Conservation (phyloP, 257 asterid genomes). For the Gentiana dahurica region DNA sequence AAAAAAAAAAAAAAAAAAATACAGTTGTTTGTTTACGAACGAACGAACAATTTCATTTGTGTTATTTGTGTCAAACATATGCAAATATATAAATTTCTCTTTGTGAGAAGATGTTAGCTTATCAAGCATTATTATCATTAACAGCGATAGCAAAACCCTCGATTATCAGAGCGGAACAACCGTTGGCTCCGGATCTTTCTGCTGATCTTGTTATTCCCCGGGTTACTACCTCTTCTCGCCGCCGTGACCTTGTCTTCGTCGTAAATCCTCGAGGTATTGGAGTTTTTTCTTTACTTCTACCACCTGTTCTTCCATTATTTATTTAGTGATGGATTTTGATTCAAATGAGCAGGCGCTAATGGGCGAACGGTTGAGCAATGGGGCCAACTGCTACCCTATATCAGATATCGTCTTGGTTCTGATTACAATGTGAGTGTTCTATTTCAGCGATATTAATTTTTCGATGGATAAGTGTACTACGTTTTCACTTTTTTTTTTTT, state of each 20-base stretch:
- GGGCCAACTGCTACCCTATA: slow-evolving; percentile 80
- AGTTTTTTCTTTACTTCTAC: not conserved
- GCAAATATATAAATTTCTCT: too few relatives aligned
- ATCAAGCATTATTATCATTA: slow-evolving; percentile 28
- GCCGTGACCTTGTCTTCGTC: slow-evolving; percentile 79
- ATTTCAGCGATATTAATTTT: not conserved
- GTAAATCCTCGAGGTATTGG: slow-evolving; percentile 74
- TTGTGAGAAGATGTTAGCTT: slow-evolving; percentile 24
- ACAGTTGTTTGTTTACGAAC: too few relatives aligned
- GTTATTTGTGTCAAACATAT: too few relatives aligned
- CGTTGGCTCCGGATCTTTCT: slow-evolving; percentile 53
- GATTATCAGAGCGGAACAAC: slow-evolving; percentile 48
- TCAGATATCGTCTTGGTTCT: slow-evolving; percentile 77
- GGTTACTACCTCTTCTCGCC: slow-evolving; percentile 39
- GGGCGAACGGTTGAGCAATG: slow-evolving; percentile 92
- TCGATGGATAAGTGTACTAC: too few relatives aligned
- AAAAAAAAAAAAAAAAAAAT: too few relatives aligned
- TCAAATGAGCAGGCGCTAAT: slow-evolving; percentile 72
- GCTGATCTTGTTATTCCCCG: slow-evolving; percentile 31
- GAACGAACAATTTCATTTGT: too few relatives aligned
- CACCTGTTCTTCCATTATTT: not conserved
- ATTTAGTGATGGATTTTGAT: slow-evolving; percentile 6
- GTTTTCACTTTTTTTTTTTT: too few relatives aligned
- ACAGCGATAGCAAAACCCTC: slow-evolving; percentile 61
- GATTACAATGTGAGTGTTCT: slow-evolving; percentile 71